These are phyloP conservation scores for Fragaria iinumae DNA, from an alignment of 306 rosid species.

Conservation along the genomic window DNA sequence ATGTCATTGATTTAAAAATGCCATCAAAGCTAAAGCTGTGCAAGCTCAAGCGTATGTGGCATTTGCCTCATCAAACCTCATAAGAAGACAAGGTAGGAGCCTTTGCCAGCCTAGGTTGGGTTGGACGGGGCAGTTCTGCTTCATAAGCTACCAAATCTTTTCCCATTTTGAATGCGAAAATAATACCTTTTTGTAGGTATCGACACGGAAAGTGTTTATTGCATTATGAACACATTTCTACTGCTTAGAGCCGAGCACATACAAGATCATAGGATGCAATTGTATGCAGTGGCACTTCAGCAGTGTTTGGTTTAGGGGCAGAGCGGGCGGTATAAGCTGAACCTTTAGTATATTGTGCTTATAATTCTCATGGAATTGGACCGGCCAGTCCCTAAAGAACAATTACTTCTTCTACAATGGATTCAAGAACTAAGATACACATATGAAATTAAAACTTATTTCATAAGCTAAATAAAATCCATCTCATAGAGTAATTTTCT, in stretches of 20 bases:
- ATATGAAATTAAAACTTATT: not conserved
- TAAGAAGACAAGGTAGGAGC: not conserved
- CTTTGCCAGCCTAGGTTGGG: not conserved
- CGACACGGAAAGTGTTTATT: not conserved
- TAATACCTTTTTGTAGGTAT: not conserved
- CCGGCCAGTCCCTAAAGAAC: not conserved
- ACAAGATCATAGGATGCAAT: not conserved
- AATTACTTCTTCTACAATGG: not conserved
- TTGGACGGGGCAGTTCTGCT: not conserved
- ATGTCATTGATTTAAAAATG: not conserved
- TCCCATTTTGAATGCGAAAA: not conserved
- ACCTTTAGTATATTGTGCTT: not conserved
- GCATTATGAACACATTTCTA: not conserved
- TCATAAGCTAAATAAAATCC: slow-evolving; percentile 8
- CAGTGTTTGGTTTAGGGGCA: not conserved
- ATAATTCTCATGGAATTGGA: not conserved
- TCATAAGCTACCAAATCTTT: not conserved
- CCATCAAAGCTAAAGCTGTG: not conserved
- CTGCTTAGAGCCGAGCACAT: not conserved
- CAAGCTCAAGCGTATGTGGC: not conserved
- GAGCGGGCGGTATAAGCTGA: not conserved
- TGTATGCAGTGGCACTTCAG: not conserved
- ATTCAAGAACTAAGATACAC: not conserved
- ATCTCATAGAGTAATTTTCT: not conserved
- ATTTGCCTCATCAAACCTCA: not conserved